These are phyloP conservation scores for Lactuca saligna DNA, from an alignment of 129 eudicot species.

Conservation along the genomic window DNA sequence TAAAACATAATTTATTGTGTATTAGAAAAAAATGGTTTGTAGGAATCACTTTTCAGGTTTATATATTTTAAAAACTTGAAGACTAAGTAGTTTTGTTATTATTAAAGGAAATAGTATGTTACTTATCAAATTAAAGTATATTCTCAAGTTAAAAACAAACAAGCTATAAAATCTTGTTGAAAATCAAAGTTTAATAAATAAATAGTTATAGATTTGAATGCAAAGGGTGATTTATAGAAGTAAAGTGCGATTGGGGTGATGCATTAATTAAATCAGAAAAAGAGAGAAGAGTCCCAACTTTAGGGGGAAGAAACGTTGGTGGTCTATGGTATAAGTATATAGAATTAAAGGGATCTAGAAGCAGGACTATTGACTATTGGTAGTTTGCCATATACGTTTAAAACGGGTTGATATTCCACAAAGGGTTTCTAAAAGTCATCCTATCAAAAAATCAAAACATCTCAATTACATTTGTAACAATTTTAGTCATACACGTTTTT, in stretches of 20 bases:
- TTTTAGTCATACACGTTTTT: not conserved
- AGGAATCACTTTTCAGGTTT: no score
- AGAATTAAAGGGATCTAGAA: conserved; percentile 21
- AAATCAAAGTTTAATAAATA: not conserved
- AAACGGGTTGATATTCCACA: not conserved
- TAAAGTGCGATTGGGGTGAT: not conserved
- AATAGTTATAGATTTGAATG: not conserved
- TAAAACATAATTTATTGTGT: no score
- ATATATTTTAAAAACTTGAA: no score
- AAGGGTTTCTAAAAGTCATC: not conserved
- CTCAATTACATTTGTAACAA: not conserved
- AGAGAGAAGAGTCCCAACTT: conserved; percentile 8
- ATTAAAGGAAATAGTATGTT: no score
- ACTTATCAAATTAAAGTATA: no score
- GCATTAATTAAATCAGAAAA: not conserved
- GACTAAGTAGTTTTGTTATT: no score
- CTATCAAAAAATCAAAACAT: no score
- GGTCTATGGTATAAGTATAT: not conserved
- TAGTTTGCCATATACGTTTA: not conserved
- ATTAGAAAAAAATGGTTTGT: no score
- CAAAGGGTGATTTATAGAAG: not conserved
- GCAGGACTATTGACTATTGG: not conserved
- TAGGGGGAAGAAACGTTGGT: not conserved
- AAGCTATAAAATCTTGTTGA: not conserved
- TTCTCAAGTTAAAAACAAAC: no score